A percentile compares a stretch with the other conserved stretches of the same genome.
Conservation (phyloP, 2,329 filamentous ascomycete species). For the Neoscytalidium dimidiatum region DNA sequence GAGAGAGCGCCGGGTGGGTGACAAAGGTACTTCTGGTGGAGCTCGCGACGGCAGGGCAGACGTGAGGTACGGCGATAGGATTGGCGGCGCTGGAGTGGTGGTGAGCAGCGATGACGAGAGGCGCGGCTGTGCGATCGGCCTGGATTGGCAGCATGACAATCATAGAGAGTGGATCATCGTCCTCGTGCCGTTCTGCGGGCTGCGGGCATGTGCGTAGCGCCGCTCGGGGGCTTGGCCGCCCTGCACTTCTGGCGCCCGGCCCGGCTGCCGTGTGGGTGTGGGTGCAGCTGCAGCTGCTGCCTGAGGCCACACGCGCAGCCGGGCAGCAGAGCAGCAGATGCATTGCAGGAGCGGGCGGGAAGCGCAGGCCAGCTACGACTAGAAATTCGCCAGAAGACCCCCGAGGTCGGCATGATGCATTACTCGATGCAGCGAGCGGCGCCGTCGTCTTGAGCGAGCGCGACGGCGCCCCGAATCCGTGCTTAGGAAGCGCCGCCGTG, state of each 20-base stretch:
- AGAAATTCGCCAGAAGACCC: not conserved
- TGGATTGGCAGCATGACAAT: slow-evolving; percentile 16
- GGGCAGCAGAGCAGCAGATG: not conserved
- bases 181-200: not conserved
- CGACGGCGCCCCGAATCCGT: slow-evolving; percentile 1
- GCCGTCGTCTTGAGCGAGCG: not conserved
- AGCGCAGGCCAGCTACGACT: not conserved
- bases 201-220: not conserved
- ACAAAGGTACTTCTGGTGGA: not conserved
- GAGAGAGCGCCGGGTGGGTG: not conserved
- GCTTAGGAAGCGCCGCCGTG: slow-evolving; percentile 16
- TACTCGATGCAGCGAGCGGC: not conserved
- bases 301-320: not conserved
- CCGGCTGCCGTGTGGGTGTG: slow-evolving; percentile 1
- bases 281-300: too few relatives aligned
- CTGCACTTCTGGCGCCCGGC: not conserved
- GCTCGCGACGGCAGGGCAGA: not conserved
- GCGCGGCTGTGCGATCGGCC: slow-evolving; percentile 4
- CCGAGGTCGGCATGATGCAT: slow-evolving; percentile 5
- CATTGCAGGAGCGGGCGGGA: not conserved
- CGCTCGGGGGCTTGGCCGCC: slow-evolving; percentile 6
- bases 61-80: not conserved
- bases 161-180: slow-evolving; percentile 10
- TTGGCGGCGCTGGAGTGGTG: slow-evolving; percentile 1
- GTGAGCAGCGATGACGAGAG: slow-evolving; percentile 16